Base-by-base conservation (phyloP, 768 basidiomycete species). In the Cystobasidium onofrii region DNA sequence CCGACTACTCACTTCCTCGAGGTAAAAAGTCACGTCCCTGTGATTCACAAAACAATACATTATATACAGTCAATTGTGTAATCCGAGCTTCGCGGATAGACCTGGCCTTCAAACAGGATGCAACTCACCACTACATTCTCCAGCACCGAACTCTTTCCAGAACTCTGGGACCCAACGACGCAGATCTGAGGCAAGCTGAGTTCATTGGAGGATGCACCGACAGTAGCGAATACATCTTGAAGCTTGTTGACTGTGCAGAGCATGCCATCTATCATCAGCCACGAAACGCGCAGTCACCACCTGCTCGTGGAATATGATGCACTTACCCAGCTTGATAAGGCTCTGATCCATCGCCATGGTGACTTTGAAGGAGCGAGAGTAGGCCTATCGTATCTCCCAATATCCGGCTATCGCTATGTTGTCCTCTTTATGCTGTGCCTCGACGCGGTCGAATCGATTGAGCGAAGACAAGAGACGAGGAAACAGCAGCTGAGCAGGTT, bases 1-100 rank as follows among this genome's bases (percentile, higher is more conserved):
- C n/a, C 63, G 23, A 6, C 1, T 6, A 77, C 77, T 17, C 25
- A 78, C 77, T 91, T 81, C 96, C 96, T 85, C 96, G 90, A 82
- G 96, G 96, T 80, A 99, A 81, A 85, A 99, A 99, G 82, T 99
- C 96, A 77, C 95, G 87, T 74, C 96, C 96, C 65, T 67, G 31
- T 9, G 3, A 65, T 43, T 17, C 31, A 25, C 41, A 34, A 60
- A 54, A 18, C 25, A 70, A 97, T 43, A 29, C 12, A 46, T n/a
- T 23, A 67, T 6, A 7, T 29, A 17, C 67, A 61, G 4, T 7
- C 61, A n/a, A n/a, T n/a, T n/a, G n/a, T n/a, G n/a, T n/a, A n/a
- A n/a, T n/a, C n/a, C n/a, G n/a, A n/a, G n/a, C n/a, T n/a, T n/a
- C n/a, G n/a, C n/a, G n/a, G n/a, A n/a, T n/a, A n/a, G n/a, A n/a